These are phyloP conservation scores for Phytophthora idaei DNA, from an alignment of 352 stramenopile genomes.

Conservation along the genomic window DNA sequence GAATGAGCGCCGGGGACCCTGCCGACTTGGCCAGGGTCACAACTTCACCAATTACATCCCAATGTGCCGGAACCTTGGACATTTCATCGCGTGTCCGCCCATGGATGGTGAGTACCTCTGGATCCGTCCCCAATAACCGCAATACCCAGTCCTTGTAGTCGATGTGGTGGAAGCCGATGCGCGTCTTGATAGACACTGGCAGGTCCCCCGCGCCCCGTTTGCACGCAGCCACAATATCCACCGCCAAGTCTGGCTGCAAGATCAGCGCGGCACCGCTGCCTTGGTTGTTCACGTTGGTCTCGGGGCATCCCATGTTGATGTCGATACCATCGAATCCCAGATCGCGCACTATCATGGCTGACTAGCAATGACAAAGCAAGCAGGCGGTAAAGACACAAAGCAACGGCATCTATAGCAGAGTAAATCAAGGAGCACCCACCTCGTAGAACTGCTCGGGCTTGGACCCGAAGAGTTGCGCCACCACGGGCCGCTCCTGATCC, in stretches of 20 bases:
- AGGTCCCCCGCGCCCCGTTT: slow-evolving; percentile 70
- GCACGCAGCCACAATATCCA: slow-evolving; percentile 69
- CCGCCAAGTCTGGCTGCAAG: slow-evolving; percentile 57
- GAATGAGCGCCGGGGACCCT: slow-evolving; percentile 63
- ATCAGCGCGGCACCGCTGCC: slow-evolving; percentile 75
- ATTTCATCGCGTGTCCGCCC: slow-evolving; percentile 82
- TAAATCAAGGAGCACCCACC: slow-evolving; percentile 28
- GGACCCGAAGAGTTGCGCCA: slow-evolving; percentile 87
- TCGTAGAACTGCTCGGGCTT: slow-evolving; percentile 88
- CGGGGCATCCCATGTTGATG: slow-evolving; percentile 88
- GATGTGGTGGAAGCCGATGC: slow-evolving; percentile 78
- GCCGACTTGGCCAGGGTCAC: slow-evolving; percentile 53
- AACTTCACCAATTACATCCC: slow-evolving; percentile 83
- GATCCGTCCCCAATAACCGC: slow-evolving; percentile 65
- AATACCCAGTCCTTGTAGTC: slow-evolving; percentile 83
- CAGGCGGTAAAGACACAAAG: background rate
- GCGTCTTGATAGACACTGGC: slow-evolving; percentile 81
- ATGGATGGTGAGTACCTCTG: slow-evolving; percentile 80
- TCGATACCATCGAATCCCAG: slow-evolving; percentile 87
- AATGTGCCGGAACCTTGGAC: slow-evolving; percentile 82
- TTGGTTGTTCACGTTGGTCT: slow-evolving; percentile 83
- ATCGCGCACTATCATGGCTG: slow-evolving; percentile 74
- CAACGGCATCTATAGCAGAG: background rate
- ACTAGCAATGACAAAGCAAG: slow-evolving; percentile 39
- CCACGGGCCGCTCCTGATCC: slow-evolving; percentile 73